Percentiles rank a stretch among this genome's conserved stretches.
These are phyloP conservation scores for Castanopsis chinensis DNA, from an alignment of 306 rosid genomes.

Conservation along the genomic window DNA sequence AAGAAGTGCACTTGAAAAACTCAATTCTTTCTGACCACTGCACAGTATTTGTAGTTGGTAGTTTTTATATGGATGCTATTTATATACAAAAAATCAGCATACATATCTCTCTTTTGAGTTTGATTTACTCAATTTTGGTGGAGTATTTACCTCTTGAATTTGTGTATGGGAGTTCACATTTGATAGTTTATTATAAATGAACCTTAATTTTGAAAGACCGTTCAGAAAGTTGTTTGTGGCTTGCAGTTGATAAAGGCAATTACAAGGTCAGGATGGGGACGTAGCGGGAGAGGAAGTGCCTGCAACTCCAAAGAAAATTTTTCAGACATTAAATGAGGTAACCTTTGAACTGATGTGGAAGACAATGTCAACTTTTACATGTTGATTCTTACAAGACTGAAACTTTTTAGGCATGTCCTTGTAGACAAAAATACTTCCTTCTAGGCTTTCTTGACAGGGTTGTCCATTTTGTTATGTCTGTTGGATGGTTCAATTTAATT, in stretches of 20 bases:
- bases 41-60: too few species aligned
- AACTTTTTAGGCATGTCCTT: not conserved
- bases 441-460: not conserved
- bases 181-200: not conserved
- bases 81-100: not conserved
- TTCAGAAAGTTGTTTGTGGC: constrained; percentile 22
- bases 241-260: constrained; percentile 76
- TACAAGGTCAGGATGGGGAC: constrained; percentile 76
- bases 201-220: constrained; percentile 3
- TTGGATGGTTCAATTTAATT: not conserved
- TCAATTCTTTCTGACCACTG: too few species aligned
- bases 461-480: not conserved
- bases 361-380: not conserved
- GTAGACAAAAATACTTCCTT: not conserved
- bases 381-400: not conserved
- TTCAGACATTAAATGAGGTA: constrained; percentile 87
- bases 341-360: not conserved
- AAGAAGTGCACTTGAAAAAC: too few species aligned
- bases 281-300: constrained; percentile 73
- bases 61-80: too few species aligned
- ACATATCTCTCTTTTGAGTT: not conserved
- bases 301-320: constrained; percentile 73
- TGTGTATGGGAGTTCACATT: not conserved
- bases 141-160: not conserved
- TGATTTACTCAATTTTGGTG: too few species aligned